Base-by-base conservation (phyloP, 2,329 filamentous ascomycete genomes). In the Scytalidium lignicola region DNA sequence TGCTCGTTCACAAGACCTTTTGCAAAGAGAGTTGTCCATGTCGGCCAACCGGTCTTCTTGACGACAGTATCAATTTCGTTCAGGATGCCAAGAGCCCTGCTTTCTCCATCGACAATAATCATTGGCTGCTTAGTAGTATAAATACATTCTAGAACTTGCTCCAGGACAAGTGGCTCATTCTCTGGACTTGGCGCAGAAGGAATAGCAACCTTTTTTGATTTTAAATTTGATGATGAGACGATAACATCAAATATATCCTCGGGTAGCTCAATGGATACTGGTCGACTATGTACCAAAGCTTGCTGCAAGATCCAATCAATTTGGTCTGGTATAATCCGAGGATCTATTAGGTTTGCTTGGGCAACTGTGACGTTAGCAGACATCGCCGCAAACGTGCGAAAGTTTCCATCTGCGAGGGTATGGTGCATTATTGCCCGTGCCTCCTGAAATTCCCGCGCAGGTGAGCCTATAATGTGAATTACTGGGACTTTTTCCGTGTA, bases 21-120 rank as follows among this genome's bases (percentile, higher is more conserved):
- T 45, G 88, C 89, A 85, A 93, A 92, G 2, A 89, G 88, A 0
- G 88, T 85, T 17, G 90, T 86, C 59, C 91, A 93, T 0, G 86
- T 84, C 2, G 90, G 89, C 63, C 71, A 73, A 0, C 60, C 58
- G 0, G 73, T 75, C 2, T 55, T 37, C 37, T 67, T 58, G 10
- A 72, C 65, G 15, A 79, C 56, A 3, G 63, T 52, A 45, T 76
- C 18, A 12, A 39, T 17, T 18, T 46, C 26, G 4, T 46, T 18
- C 15, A 20, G 15, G 23, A 22, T 17, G 15, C 28, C 19, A 37
- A 39, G 23, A 17, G 19, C 17, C 28, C 20, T 23, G 23, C 65
- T 70, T 50, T 74, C 70, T 26, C 86, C 87, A 64, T 95, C 90
- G 5, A 93, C 82, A 8, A 95, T 72, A 23, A 95, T 78, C 29